Evolutionary conservation across 139 green algal genomes (phyloP), one percentile per base, ranked within the genome.

Genomic region (Tetraselmis chui): DNA sequence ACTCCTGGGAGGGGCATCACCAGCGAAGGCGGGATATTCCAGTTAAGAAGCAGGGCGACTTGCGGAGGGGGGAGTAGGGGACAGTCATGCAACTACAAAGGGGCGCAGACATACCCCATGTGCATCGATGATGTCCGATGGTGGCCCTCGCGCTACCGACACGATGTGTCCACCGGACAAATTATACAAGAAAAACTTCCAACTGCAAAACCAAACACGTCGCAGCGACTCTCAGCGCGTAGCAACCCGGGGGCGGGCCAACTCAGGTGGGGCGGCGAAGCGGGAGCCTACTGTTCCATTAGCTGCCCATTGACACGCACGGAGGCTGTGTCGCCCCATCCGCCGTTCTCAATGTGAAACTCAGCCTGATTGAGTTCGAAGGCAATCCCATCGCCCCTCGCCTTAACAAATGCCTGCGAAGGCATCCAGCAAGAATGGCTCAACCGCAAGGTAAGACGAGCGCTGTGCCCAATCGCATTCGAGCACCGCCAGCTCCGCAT

Each of bases 351-450:
- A 76, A 92, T 85, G 22, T 1, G 76, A 82, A 94, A 95, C 67
- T 91, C 90, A 0, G 79, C 77, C 18, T 84, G 82, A 23, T 81
- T 59, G 25, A 97, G 84, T 18, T 92, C 90, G 85, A 94, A 95
- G 26, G 79, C 94, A 26, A 97, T 29, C 0, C 94, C 94, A 79
- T 92, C 87, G 0, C 94, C 94, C 1, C 87, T 89, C 1, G 92
- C 94, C 83, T 97, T 97, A 18, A 94, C 89, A 83, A 91, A 93
- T 0, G 94, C 90, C 88, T 92, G 84, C 31, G 5, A 26, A n/a
- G 30, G 24, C 5, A 28, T 29, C 23, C 59, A 79, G 78, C n/a
- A 29, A 32, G 18, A 78, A 59, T 45, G 0, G 30, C 28, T 82
- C 26, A 59, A 67, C 2, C 23, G 2, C 31, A 78, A 23, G 24